Percentiles rank a stretch among this genome's conserved stretches.
These are phyloP conservation scores for Colletotrichum filicis DNA, from an alignment of 2,329 filamentous ascomycete species.

Conservation along the genomic window DNA sequence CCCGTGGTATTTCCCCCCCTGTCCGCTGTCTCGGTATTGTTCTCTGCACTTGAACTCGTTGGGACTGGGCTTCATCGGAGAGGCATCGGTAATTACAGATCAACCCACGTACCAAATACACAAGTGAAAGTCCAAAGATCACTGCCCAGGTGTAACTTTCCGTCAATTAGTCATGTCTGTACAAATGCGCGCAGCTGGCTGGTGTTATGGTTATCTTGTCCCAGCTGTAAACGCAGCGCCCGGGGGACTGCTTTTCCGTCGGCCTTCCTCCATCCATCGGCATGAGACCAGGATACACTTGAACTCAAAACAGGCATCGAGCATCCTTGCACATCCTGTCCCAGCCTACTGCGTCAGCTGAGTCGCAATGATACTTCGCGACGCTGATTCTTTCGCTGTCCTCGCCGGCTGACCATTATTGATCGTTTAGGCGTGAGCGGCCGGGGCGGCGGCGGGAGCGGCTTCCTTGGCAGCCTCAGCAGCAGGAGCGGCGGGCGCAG, in stretches of 20 bases:
- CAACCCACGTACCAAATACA: not conserved
- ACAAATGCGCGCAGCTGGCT: conserved; percentile 5
- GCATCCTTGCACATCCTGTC: not conserved
- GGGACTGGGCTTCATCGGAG: not conserved
- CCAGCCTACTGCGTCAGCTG: not conserved
- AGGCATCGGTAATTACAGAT: not conserved
- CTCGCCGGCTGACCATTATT: not conserved
- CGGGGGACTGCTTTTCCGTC: not conserved
- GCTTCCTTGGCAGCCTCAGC: not conserved
- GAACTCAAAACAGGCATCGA: conserved; percentile 16
- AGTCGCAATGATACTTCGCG: not conserved
- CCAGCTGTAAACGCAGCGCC: not conserved
- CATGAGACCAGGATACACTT: conserved; percentile 13
- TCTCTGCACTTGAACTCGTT: too few relatives aligned
- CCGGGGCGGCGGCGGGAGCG: not conserved
- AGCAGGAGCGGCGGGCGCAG: not conserved
- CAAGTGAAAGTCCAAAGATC: not conserved
- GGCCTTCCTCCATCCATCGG: not conserved
- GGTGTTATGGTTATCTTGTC: conserved; percentile 1
- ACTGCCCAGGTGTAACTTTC: conserved; percentile 6
- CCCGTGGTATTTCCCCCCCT: conserved; percentile 1
- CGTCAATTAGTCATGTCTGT: conserved; percentile 16
- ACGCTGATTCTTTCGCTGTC: not conserved
- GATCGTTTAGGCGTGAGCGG: not conserved
- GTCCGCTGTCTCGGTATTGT: too few relatives aligned